Evolutionary conservation across 208 protist species (phyloP), one percentile per base, ranked within the genome.

Genomic region (Wallacemonas rigidus): DNA sequence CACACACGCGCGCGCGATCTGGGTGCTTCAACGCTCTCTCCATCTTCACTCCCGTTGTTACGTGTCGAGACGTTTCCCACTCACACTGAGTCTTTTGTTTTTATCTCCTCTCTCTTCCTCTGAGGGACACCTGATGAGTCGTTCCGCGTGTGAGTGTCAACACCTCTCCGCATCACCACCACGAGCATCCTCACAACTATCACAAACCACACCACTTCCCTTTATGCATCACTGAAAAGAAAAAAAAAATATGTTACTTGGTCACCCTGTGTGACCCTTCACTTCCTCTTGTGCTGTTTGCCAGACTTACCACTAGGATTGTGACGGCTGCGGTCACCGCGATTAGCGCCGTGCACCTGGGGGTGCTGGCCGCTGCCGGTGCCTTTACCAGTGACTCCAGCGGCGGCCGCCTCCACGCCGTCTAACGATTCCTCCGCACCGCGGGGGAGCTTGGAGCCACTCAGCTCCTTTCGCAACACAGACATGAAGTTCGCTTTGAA

Each of bases 401-500:
- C 26, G 26, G 26, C 26, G 26, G 26, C 26, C 26, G 26, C 26
- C 40, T 26, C 43, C 2, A 54, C 69, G 38, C 51, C 64, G 40
- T 56, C 55, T 7, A 67, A 7, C 14, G 35, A 40, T 48, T 55
- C 71, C 11, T 36, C 71, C 45, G 77, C 69, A 14, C 85, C 83
- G 39, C 86, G 76, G 15, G 87, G 80, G 53, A 90, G 75, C 53
- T 75, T 73, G 12, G 85, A 91, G 26, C 62, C 60, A 15, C 71
- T 71, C 58, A 95, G 57, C 81, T 95, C 90, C 68, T 90, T 90
- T 1, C 82, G 76, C 48, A 95, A 68, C 7, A 91, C 78, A 64
- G 89, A 72, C 44, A 87, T 83, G 71, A 95, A 82, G 74, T 93
- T 93, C 1, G 85, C 82, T n/a, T 79, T 86, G 60, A 95, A 87